Percentiles rank a stretch among this genome's conserved stretches.
Conservation (phyloP, 305 asterid species). For the Fraxinus paxiana region DNA sequence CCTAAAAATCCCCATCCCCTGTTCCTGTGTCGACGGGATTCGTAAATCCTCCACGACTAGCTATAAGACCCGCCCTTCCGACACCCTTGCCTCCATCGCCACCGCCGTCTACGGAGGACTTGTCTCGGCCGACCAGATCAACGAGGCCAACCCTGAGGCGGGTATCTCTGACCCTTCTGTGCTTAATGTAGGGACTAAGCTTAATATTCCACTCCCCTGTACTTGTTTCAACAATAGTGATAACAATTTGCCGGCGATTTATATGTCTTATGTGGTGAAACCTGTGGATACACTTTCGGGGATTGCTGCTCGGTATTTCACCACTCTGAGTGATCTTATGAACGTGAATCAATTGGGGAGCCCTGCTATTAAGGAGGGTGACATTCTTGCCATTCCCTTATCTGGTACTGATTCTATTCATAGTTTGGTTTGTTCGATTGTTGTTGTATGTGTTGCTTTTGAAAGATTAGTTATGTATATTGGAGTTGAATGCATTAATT, state of each 20-base stretch:
- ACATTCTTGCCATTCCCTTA: conserved; percentile 84
- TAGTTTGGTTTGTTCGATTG: not conserved
- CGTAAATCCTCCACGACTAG: conserved; percentile 58
- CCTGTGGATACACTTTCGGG: conserved; percentile 65
- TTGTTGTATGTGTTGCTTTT: not conserved
- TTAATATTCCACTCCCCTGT: conserved; percentile 78
- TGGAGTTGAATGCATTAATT: not conserved
- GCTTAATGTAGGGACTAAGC: conserved; percentile 55
- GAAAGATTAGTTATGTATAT: not conserved
- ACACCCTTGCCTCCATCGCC: conserved; percentile 63
- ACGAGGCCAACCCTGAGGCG: conserved; percentile 61
- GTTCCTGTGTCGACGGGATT: conserved; percentile 85
- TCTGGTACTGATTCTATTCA: conserved; percentile 50
- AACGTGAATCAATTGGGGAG: conserved; percentile 67
- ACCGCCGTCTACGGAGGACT: conserved; percentile 62
- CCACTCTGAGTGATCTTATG: conserved; percentile 85
- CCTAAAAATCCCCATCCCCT: conserved; percentile 64
- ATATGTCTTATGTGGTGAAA: conserved; percentile 73
- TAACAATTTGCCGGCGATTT: conserved; percentile 75
- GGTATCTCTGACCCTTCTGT: conserved; percentile 65
- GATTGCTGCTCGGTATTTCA: conserved; percentile 58
- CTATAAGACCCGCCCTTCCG: conserved; percentile 81
- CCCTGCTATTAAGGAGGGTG: conserved; percentile 66
- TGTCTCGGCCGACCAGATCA: conserved; percentile 78
- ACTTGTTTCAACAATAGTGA: conserved; percentile 81